These are phyloP conservation scores for Ceratobasidium sp. DNA, from an alignment of 1,284 basidiomycete species.

Conservation along the genomic window DNA sequence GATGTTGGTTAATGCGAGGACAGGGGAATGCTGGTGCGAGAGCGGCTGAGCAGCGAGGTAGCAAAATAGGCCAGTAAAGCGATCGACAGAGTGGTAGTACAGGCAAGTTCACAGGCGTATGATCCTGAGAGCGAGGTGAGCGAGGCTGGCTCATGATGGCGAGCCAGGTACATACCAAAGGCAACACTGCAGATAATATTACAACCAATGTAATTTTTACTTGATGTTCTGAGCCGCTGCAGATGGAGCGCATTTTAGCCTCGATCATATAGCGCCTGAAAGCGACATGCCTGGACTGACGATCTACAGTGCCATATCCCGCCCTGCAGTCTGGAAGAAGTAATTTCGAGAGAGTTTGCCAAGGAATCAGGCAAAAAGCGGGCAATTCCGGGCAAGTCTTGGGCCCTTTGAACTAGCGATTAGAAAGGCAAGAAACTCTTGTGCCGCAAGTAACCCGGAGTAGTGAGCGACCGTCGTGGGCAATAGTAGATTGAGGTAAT, in stretches of 20 bases:
- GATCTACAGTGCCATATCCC: too few species aligned
- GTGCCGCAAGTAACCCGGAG: background rate
- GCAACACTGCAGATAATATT: background rate
- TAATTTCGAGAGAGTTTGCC: too few species aligned
- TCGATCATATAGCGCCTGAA: background rate
- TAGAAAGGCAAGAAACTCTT: background rate
- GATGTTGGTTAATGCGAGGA: background rate
- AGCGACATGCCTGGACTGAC: too few species aligned
- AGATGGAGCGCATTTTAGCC: background rate
- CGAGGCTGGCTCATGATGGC: background rate
- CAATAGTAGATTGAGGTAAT: slow-evolving; percentile 9
- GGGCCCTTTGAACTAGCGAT: background rate
- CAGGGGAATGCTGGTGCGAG: background rate
- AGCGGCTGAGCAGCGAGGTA: background rate
- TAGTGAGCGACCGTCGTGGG: background rate
- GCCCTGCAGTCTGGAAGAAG: too few species aligned
- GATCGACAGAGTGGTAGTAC: background rate
- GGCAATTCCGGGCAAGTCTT: too few species aligned
- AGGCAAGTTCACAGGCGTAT: background rate
- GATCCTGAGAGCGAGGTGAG: background rate
- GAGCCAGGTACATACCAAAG: background rate
- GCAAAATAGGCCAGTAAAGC: background rate
- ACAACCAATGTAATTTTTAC: background rate
- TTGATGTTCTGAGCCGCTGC: background rate
- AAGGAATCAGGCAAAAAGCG: too few species aligned